These are phyloP conservation scores for Paramecium biaurelia DNA, from an alignment of 73 alveolate genomes.

Conservation along the genomic window DNA sequence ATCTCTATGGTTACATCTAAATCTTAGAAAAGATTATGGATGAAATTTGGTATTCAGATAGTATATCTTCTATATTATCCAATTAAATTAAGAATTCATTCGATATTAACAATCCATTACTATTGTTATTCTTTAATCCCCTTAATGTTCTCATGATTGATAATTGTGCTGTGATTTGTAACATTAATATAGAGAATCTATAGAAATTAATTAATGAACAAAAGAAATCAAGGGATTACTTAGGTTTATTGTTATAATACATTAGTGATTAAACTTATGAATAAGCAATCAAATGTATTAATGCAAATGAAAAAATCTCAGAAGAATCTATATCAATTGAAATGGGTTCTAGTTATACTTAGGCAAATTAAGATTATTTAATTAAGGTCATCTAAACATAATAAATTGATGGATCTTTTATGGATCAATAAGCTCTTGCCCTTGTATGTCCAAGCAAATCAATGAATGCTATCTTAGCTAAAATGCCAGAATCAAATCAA, in stretches of 20 bases:
- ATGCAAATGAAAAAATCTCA: not conserved
- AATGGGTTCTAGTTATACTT: not conserved
- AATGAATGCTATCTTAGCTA: not conserved
- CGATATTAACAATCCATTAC: not conserved
- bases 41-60: not conserved
- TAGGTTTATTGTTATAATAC: not conserved
- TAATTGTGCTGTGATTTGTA: not conserved
- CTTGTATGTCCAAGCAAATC: not conserved
- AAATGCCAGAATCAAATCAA: not conserved
- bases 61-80: not conserved
- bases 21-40: not conserved
- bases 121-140: not conserved
- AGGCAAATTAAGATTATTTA: not conserved
- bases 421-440: not conserved
- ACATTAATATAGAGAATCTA: not conserved
- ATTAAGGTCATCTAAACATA: not conserved
- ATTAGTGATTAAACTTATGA: not conserved
- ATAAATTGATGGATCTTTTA: conserved; percentile 25
- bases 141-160: not conserved
- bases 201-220: not conserved
- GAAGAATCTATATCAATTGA: not conserved
- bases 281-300: not conserved
- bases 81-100: not conserved
- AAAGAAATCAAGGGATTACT: not conserved
- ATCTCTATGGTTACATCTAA: not conserved